phyloP scores from a whole-genome alignment of 2,329 filamentous ascomycete genomes.

The Diaporthe ilicicola region DNA sequence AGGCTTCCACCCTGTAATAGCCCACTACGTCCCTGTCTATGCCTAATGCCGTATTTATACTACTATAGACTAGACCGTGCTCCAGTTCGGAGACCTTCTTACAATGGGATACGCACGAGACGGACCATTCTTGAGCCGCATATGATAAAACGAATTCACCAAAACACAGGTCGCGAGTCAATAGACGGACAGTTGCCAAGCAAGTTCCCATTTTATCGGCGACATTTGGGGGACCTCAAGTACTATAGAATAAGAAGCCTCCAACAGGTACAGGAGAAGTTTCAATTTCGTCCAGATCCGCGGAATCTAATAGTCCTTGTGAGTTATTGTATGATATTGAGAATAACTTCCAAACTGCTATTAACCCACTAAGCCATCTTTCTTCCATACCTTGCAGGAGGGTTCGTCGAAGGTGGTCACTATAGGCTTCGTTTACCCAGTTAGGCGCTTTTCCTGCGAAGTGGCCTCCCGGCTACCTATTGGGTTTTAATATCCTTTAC shows the following conservation, averaged over 20 bases:
- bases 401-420: too few relatives aligned
- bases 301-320: background rate
- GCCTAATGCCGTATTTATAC: background rate
- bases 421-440: too few relatives aligned
- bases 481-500: too few relatives aligned
- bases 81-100: slow-evolving; percentile 2
- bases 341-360: background rate
- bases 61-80: background rate
- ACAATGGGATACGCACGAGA: background rate
- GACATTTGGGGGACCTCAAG: background rate
- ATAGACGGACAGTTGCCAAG: background rate
- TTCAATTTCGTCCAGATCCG: background rate
- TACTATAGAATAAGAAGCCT: background rate
- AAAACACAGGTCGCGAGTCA: background rate
- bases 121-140: background rate
- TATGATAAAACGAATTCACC: background rate
- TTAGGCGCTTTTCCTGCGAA: too few relatives aligned
- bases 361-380: slow-evolving; percentile 21
- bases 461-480: too few relatives aligned
- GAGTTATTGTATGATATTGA: background rate
- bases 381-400: too few relatives aligned
- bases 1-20: background rate
- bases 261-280: background rate
- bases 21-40: background rate
- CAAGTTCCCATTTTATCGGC: background rate